Conservation (phyloP, 441 rosid genomes). For the Pelargonium cotyledonis region DNA sequence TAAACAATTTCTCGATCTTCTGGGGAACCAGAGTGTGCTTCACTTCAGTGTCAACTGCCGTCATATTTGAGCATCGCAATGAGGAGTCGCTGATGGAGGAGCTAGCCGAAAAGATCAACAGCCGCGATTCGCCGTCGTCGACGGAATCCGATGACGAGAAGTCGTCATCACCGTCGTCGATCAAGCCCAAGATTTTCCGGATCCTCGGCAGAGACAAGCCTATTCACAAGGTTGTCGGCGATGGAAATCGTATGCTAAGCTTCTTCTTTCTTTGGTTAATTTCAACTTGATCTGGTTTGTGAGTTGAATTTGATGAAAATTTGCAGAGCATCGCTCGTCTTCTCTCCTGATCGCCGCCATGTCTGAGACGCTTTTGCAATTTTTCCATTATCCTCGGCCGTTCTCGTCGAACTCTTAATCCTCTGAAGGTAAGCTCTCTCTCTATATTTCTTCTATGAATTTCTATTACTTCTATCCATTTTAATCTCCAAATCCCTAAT, state of each 20-base stretch:
- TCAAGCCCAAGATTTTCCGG: constrained; percentile 55
- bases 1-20: too few species aligned
- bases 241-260: constrained; percentile 53
- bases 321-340: too few species aligned
- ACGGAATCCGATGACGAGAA: constrained; percentile 66
- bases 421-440: too few species aligned
- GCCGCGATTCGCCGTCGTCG: constrained; percentile 47
- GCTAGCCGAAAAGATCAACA: constrained; percentile 58
- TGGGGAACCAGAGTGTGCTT: constrained; percentile 7
- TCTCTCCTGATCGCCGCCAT: too few species aligned
- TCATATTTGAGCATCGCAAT: constrained; percentile 58
- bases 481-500: too few species aligned
- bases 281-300: neutral
- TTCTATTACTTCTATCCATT: too few species aligned
- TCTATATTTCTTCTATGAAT: too few species aligned
- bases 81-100: constrained; percentile 60
- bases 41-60: constrained; percentile 4
- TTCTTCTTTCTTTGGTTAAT: neutral
- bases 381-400: too few species aligned
- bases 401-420: too few species aligned
- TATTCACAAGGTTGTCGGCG: constrained; percentile 78
- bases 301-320: neutral
- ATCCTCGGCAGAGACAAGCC: constrained; percentile 85
- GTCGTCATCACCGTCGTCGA: constrained; percentile 36
- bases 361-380: too few species aligned